A percentile compares a stretch with the other conserved stretches of the same genome.
Evolutionary conservation across 2,329 filamentous ascomycete genomes (phyloP).

Genomic region (Elsinoe batatas): DNA sequence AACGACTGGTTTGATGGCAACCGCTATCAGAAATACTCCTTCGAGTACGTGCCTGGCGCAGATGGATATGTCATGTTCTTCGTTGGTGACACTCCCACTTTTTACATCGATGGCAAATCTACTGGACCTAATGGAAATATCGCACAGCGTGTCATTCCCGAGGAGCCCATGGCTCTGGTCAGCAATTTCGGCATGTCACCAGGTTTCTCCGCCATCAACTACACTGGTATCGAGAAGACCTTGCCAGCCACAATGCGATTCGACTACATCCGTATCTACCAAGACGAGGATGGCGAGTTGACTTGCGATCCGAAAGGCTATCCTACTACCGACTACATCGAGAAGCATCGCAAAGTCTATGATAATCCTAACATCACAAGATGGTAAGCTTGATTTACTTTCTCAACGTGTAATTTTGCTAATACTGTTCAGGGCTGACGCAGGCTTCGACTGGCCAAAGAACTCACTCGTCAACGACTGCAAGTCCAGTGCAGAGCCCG

Average conservation of each 20-base stretch:
- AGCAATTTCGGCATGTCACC: constrained; percentile 43
- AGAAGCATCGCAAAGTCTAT: constrained; percentile 38
- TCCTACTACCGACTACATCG: constrained; percentile 43
- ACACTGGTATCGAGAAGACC: constrained; percentile 27
- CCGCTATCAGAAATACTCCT: constrained; percentile 46
- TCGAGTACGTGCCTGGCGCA: constrained; percentile 44
- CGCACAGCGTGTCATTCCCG: constrained; percentile 37
- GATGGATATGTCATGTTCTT: constrained; percentile 43
- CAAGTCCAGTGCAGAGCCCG: constrained; percentile 13
- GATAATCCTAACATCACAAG: constrained; percentile 43
- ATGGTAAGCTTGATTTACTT: constrained; percentile 22
- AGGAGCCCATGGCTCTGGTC: constrained; percentile 46
- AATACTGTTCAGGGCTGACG: constrained; percentile 14
- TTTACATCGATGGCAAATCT: constrained; percentile 42
- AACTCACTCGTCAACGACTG: constrained; percentile 37
- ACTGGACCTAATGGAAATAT: constrained; percentile 47
- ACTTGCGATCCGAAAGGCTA: constrained; percentile 48
- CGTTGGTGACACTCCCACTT: constrained; percentile 42
- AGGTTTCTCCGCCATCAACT: constrained; percentile 40
- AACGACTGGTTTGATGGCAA: constrained; percentile 46
- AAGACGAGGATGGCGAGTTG: constrained; percentile 37
- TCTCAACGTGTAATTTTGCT: neutral
- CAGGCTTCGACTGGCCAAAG: constrained; percentile 33
- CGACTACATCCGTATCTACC: constrained; percentile 48
- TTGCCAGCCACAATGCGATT: constrained; percentile 45